A percentile compares a stretch with the other conserved stretches of the same genome.
These are phyloP conservation scores for Gracilaria domingensis DNA, from an alignment of 23 red algal species.

Conservation along the genomic window DNA sequence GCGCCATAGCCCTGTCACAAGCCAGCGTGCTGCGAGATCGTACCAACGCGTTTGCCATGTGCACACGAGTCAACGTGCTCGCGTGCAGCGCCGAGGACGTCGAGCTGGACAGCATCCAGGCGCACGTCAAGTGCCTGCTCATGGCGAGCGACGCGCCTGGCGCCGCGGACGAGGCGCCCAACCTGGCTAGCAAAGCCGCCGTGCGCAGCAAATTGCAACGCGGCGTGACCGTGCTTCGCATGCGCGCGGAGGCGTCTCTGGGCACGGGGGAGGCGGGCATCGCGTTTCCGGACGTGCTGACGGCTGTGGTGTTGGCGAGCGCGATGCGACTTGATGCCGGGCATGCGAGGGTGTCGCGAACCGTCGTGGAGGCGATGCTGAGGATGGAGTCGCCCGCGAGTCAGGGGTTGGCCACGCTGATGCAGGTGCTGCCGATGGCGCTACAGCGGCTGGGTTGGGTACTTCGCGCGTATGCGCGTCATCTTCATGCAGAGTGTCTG, in stretches of 20 bases:
- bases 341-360: slow-evolving; percentile 39
- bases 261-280: background rate
- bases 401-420: background rate
- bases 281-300: slow-evolving; percentile 35
- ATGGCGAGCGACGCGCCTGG: background rate
- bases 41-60: slow-evolving; percentile 20
- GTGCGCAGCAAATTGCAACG: background rate
- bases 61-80: background rate
- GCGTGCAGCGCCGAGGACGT: slow-evolving; percentile 28
- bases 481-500: slow-evolving; percentile 59
- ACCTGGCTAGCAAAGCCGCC: slow-evolving; percentile 34
- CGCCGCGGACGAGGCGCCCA: slow-evolving; percentile 44
- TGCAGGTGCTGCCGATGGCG: slow-evolving; percentile 15
- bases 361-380: slow-evolving; percentile 39
- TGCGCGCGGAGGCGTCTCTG: slow-evolving; percentile 55
- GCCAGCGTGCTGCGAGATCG: slow-evolving; percentile 4
- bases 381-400: slow-evolving; percentile 11
- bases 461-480: slow-evolving; percentile 25
- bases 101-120: slow-evolving; percentile 32
- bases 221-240: slow-evolving; percentile 14
- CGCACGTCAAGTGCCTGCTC: slow-evolving; percentile 12
- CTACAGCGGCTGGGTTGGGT: slow-evolving; percentile 36
- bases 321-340: slow-evolving; percentile 41
- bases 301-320: slow-evolving; percentile 36
- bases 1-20: background rate